Percentiles rank a stretch among this genome's conserved stretches.
Conservation (phyloP, 2,329 filamentous ascomycete species). For the Fusarium stilboides region DNA sequence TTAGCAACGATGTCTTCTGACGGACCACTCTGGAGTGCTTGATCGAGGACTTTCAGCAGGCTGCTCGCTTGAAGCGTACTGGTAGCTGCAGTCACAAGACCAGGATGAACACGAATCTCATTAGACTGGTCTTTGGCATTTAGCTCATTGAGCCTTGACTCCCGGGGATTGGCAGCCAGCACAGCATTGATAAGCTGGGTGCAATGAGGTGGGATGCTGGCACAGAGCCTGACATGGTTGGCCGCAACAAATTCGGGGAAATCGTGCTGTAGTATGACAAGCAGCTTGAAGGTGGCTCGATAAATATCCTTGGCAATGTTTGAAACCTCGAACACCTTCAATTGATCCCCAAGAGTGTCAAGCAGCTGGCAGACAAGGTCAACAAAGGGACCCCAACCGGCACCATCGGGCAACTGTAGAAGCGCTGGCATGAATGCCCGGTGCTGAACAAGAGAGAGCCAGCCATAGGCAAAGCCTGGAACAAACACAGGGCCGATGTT, state of each 20-base stretch:
- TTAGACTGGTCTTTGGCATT: constrained; percentile 83
- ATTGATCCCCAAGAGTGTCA: constrained; percentile 81
- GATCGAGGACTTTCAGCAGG: constrained; percentile 72
- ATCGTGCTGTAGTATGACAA: constrained; percentile 91
- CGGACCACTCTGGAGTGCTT: constrained; percentile 72
- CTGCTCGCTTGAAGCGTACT: constrained; percentile 68
- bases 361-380: constrained; percentile 81
- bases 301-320: constrained; percentile 86
- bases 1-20: constrained; percentile 82
- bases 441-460: constrained; percentile 87
- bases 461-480: constrained; percentile 87
- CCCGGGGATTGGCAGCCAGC: constrained; percentile 82
- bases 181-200: constrained; percentile 91
- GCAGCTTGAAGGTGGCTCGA: constrained; percentile 83
- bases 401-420: constrained; percentile 75
- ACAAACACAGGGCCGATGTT: constrained; percentile 83
- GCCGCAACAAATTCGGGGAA: constrained; percentile 94
- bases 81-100: constrained; percentile 74
- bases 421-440: constrained; percentile 86
- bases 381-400: constrained; percentile 83
- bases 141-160: constrained; percentile 77
- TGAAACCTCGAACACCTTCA: constrained; percentile 80
- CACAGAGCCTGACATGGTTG: constrained; percentile 86
- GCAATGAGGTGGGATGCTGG: constrained; percentile 85
- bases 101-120: constrained; percentile 78